These are phyloP conservation scores for Cynanchum wilfordii DNA, from an alignment of 257 asterid genomes.

Conservation along the genomic window DNA sequence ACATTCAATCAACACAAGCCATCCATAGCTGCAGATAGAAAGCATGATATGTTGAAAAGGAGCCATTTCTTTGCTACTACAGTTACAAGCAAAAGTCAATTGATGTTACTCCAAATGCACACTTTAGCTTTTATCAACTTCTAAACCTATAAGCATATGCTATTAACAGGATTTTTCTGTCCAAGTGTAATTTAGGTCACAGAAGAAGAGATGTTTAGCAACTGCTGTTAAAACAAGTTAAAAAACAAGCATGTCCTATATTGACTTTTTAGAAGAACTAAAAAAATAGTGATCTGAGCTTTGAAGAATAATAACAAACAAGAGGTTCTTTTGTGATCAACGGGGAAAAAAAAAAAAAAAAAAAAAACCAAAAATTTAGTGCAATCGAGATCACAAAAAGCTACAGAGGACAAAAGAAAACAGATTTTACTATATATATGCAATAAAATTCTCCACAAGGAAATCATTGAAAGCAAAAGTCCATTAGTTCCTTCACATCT, in stretches of 20 bases:
- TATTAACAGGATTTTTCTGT: neutral
- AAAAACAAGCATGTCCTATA: neutral
- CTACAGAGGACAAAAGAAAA: neutral
- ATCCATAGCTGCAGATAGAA: neutral
- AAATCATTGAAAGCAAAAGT: neutral
- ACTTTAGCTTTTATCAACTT: neutral
- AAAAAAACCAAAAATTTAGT: neutral
- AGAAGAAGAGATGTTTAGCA: neutral
- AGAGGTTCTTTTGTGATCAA: neutral
- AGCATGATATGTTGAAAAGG: neutral
- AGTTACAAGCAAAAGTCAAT: neutral
- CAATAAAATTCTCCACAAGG: neutral
- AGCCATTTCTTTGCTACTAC: too few species aligned
- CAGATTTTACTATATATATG: neutral
- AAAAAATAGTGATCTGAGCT: neutral
- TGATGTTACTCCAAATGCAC: neutral
- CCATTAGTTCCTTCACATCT: neutral
- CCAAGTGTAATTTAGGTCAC: neutral
- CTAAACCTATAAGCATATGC: neutral
- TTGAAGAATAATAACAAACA: neutral
- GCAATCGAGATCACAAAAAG: neutral
- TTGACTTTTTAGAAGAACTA: neutral
- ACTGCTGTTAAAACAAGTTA: neutral
- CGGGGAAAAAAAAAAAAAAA: neutral
- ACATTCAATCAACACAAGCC: neutral